These are phyloP conservation scores for Kluyveromyces sp. DNA, from an alignment of 1,139 yeast species.

Conservation along the genomic window DNA sequence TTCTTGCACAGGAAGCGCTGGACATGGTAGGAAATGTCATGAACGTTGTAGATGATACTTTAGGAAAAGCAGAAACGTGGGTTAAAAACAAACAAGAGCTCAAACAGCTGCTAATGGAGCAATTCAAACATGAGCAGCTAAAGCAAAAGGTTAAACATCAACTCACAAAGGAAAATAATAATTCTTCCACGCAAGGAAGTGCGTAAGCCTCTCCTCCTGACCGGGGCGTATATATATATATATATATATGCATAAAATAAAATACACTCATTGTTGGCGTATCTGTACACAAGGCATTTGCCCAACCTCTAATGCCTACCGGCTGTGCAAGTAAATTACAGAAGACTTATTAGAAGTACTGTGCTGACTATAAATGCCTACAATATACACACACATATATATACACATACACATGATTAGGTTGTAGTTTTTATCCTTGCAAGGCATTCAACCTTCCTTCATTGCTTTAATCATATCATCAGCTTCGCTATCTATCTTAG, in stretches of 20 bases:
- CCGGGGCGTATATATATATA: no score
- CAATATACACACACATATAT: no score
- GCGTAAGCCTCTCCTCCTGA: no score
- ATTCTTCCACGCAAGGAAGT: neutral
- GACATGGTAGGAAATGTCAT: conserved; percentile 83
- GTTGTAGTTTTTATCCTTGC: conserved; percentile 46
- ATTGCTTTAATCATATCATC: conserved; percentile 70
- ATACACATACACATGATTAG: neutral
- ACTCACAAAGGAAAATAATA: conserved; percentile 11
- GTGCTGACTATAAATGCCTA: no score
- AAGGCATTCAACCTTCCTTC: conserved; percentile 85
- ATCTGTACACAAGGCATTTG: no score
- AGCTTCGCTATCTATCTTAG: conserved; percentile 64
- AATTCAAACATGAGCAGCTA: conserved; percentile 18
- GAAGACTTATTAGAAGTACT: no score
- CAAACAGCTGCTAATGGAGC: conserved; percentile 25
- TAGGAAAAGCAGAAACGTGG: conserved; percentile 83
- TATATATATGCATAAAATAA: no score
- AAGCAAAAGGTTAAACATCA: conserved; percentile 14
- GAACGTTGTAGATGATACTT: conserved; percentile 72
- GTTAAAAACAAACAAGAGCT: conserved; percentile 41
- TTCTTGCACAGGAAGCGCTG: conserved; percentile 81
- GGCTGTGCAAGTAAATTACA: no score
- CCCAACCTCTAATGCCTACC: no score
- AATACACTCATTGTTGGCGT: no score